Evolutionary conservation across 1,284 basidiomycete genomes (phyloP), one percentile per base, ranked within the genome.

Genomic region (Malassezia caprae): DNA sequence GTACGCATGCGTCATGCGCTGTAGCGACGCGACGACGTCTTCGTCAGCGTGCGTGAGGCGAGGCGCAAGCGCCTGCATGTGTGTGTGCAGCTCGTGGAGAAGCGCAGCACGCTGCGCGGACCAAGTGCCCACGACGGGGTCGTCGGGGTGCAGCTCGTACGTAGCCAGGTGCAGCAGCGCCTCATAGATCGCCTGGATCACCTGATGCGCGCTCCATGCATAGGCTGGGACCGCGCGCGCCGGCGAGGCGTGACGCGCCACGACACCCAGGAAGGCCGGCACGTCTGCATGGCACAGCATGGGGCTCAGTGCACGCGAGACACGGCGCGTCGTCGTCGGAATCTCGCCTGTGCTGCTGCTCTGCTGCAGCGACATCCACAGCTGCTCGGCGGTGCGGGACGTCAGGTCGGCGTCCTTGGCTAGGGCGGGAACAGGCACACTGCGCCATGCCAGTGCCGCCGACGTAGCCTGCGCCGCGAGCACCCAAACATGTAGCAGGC

Each of bases 1-100:
- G 35, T 46, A 50, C 4, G 50, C n/a, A 23, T 56, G 53, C 27
- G 53, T 43, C 8, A 56, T 32, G 7, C 31, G 23, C 11, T 49
- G 54, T 19, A 56, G 31, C 24, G 26, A 19, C 5, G 50, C 34
- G 19, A 56, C 17, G 11, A 23, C 3, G 7, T 39, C 44, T 1
- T 12, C 34, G 21, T 44, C 42, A 11, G 26, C 37, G 15, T 35
- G 27, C 24, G 8, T 42, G 2, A 34, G n/a, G 21, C 26, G 41
- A 17, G 28, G 17, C 17, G 34, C 21, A 6, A 48, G n/a, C 15
- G 28, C 48, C 11, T 45, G 23, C 42, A 41, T 35, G 8, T 35
- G 19, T 13, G 19, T 19, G 37, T 28, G 26, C 26, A 55, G 47
- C 28, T 35, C 40, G 13, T 17, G 26, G 3, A 43, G 31, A 8